Base-by-base conservation (phyloP, 495 filamentous ascomycete genomes). In the Aspergillus nidulans region DNA sequence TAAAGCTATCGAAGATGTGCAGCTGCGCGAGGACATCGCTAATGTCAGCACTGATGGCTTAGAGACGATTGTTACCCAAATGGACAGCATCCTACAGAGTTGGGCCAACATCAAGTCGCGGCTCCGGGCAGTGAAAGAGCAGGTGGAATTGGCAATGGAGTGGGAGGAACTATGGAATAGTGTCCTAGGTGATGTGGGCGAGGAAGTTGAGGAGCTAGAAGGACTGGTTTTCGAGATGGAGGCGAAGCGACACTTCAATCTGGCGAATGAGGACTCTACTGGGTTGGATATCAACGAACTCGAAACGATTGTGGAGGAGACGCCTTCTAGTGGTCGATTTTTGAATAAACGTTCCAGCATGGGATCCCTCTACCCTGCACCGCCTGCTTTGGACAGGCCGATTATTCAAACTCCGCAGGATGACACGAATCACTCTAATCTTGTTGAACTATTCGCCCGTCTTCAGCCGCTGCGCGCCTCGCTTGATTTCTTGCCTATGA, bases 161-260 rank as follows among this genome's bases (percentile, higher is more conserved):
- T 98, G 92, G 92, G 91, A 96, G 67, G 94, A 97, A 72, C 77
- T 98, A 19, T 97, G 92, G 92, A 89, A 88, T 59, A 89, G 79
- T 64, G 91, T 97, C 18, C 74, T 98, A 16, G 92, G 92, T 32
- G 92, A 97, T 70, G 96, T 98, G 41, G 88, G 89, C 34, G 81
- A 86, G 50, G 94, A 98, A 69, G 82, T 96, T 68, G 90, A 95
- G 55, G 86, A 86, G 8, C 81, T 97, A 12, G 82, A 83, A 65
- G 79, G 85, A 28, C 73, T 95, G 38, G 87, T 97, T 30, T 97
- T 96, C 61, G 91, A 97, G 66, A 95, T 97, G 89, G 92, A 98
- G 69, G 92, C 97, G 70, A 84, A 87, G 52, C 77, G 94, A 39
- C 91, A 97, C 62, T 85, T 81, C 69, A 83, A 80, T 44, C 73